Conservation (phyloP, 1,139 yeast species). For the Candida albicans region DNA sequence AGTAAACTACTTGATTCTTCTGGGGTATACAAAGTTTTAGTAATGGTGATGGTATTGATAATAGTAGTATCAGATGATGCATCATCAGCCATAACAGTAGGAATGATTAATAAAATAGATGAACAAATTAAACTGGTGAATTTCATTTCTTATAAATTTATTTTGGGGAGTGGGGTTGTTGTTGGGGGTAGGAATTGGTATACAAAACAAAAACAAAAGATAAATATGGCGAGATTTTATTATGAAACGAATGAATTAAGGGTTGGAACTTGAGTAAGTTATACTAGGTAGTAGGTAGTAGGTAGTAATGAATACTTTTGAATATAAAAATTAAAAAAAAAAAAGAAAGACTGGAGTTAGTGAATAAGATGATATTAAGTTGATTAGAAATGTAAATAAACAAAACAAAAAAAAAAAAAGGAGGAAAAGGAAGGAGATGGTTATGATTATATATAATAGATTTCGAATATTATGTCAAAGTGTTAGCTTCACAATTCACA, state of each 20-base stretch:
- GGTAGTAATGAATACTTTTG: neutral
- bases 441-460: too few relatives aligned
- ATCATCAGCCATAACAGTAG: slow-evolving; percentile 26
- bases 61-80: slow-evolving; percentile 37
- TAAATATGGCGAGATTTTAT: too few relatives aligned
- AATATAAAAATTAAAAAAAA: too few relatives aligned
- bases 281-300: neutral
- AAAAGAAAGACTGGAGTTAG: slow-evolving; percentile 36
- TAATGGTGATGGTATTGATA: slow-evolving; percentile 40
- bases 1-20: slow-evolving; percentile 34
- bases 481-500: too few relatives aligned
- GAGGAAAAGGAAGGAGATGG: too few relatives aligned
- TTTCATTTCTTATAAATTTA: slow-evolving; percentile 25
- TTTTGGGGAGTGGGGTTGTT: too few relatives aligned
- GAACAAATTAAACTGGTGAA: slow-evolving; percentile 19
- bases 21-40: slow-evolving; percentile 45
- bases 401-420: too few relatives aligned
- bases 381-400: too few relatives aligned
- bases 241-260: neutral
- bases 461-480: too few relatives aligned
- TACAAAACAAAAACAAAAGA: too few relatives aligned
- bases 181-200: too few relatives aligned
- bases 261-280: neutral
- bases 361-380: too few relatives aligned
- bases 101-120: slow-evolving; percentile 17